A percentile compares a stretch with the other conserved stretches of the same genome.
Conservation (phyloP, 2,329 filamentous ascomycete genomes). For the Aspergillus sp. region DNA sequence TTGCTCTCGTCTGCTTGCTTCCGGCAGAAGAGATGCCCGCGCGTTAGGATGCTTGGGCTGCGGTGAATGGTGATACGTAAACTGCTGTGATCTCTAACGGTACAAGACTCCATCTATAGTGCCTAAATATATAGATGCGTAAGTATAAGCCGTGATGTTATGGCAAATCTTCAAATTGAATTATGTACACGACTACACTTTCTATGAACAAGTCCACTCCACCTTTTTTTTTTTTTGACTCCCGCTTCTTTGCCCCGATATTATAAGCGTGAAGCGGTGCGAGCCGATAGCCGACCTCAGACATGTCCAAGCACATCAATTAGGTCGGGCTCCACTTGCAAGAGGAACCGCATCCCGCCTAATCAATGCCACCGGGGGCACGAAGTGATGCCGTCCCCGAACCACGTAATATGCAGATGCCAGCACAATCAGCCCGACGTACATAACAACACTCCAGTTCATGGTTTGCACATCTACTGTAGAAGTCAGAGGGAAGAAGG, state of each 20-base stretch:
- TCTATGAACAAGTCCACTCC: too few relatives aligned
- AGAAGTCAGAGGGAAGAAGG: slow-evolving; percentile 45
- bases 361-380: slow-evolving; percentile 38
- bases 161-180: too few relatives aligned
- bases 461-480: slow-evolving; percentile 39
- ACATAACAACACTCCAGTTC: slow-evolving; percentile 52
- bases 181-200: too few relatives aligned
- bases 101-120: too few relatives aligned
- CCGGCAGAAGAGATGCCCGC: background rate
- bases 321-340: background rate
- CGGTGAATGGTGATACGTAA: too few relatives aligned
- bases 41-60: too few relatives aligned
- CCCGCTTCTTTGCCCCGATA: too few relatives aligned
- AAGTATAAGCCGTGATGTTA: too few relatives aligned
- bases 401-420: slow-evolving; percentile 46
- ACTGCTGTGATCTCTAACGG: too few relatives aligned
- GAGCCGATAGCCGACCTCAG: background rate
- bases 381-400: slow-evolving; percentile 43
- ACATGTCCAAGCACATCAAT: background rate
- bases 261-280: too few relatives aligned
- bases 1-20: background rate
- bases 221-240: too few relatives aligned
- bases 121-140: too few relatives aligned
- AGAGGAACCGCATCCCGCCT: slow-evolving; percentile 23
- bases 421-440: slow-evolving; percentile 44